Evolutionary conservation across 2,329 filamentous ascomycete species (phyloP).

Genomic region (Colletotrichum phormii): DNA sequence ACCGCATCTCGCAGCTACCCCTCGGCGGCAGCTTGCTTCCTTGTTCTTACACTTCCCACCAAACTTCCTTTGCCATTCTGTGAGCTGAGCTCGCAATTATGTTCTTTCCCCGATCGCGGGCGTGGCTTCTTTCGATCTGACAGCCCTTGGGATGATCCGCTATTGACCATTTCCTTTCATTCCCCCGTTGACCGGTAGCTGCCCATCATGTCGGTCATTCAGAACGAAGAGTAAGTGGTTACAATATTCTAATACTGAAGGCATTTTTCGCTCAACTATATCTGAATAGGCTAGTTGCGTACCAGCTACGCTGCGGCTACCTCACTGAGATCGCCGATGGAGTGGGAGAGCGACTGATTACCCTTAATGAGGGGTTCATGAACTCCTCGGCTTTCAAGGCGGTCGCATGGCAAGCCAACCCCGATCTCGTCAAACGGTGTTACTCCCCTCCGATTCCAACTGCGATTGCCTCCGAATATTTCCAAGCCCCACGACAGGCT

Average conservation of each 20-base stretch:
- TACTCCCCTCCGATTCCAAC: constrained; percentile 90
- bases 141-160: constrained; percentile 22
- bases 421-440: constrained; percentile 81
- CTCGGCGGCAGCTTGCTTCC: constrained; percentile 13
- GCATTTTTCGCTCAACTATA: too few species aligned
- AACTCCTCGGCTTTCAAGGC: constrained; percentile 86
- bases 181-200: constrained; percentile 23
- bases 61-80: constrained; percentile 13
- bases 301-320: constrained; percentile 84
- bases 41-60: background rate
- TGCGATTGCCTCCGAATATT: constrained; percentile 85
- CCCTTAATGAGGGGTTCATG: constrained; percentile 81
- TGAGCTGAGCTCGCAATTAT: constrained; percentile 35
- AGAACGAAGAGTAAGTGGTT: constrained; percentile 57
- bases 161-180: constrained; percentile 16
- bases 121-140: constrained; percentile 18
- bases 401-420: constrained; percentile 82
- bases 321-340: constrained; percentile 84
- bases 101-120: constrained; percentile 19
- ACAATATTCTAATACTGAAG: too few species aligned
- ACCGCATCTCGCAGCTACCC: constrained; percentile 13
- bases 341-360: constrained; percentile 86
- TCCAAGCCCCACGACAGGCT: constrained; percentile 74
- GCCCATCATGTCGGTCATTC: constrained; percentile 55
- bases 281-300: constrained; percentile 84